Evolutionary conservation across 345 rosid genomes (phyloP), one percentile per base, ranked within the genome.

Genomic region (Theobroma cacao): DNA sequence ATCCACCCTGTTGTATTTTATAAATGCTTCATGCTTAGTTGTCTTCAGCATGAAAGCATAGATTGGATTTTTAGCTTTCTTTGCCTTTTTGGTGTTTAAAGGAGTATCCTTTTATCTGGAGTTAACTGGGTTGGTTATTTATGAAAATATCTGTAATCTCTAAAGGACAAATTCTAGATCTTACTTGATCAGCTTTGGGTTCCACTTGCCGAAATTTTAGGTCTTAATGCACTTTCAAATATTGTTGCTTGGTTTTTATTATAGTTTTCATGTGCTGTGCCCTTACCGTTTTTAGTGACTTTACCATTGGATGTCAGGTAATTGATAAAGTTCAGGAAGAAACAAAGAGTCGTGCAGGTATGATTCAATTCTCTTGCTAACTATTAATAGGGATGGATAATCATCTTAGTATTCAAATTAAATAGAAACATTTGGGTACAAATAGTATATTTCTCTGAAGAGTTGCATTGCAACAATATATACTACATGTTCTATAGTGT

Each of bases 311-410:
- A 47, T 77, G 84, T 70, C 85, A 90, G 97, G 97, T 92, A 69
- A 92, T 92, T 61, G 94, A 92, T 76, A 92, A 92, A 81, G 97
- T 92, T 77, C 97, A 92, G 78, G 97, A 92, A 87, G 97, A 92
- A 81, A 81, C 90, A 77, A 92, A 88, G 85, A 89, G 82, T 56
- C 94, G 97, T 65, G 7, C 91, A 80, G 97, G 97, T 90, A 80
- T 74, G 62, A 8, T 61, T 66, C 56, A 30, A 33, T 66, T 59
- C 40, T 59, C 31, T 22, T 33, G 17, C n/a, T 63, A 18, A 0
- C 15, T 41, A 50, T 14, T 22, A 2, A 28, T 59, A 18, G 31
- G 26, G 33, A 2, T 40, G 24, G 34, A 24, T 58, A 7, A 6
- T 34, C 36, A 55, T 38, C 50, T 69, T 45, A 17, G 36, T 45